Conservation (phyloP, 768 basidiomycete species). For the Suillus occidentalis region DNA sequence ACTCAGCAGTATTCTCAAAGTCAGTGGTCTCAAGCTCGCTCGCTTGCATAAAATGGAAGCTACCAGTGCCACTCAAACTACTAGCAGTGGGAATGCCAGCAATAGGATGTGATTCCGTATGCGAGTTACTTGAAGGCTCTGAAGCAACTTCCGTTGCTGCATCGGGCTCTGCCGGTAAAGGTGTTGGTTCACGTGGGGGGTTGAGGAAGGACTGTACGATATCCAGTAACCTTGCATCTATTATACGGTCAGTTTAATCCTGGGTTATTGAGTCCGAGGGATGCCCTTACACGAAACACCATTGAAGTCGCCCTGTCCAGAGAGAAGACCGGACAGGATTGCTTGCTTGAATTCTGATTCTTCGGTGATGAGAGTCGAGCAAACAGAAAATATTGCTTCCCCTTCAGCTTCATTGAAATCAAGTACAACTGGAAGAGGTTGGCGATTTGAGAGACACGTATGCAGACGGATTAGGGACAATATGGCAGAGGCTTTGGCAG, state of each 20-base stretch:
- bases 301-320: slow-evolving; percentile 57
- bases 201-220: slow-evolving; percentile 55
- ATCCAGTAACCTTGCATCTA: slow-evolving; percentile 63
- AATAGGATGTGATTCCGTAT: slow-evolving; percentile 23
- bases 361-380: slow-evolving; percentile 55
- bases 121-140: slow-evolving; percentile 14
- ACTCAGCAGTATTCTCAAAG: slow-evolving; percentile 55
- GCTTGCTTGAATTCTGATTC: slow-evolving; percentile 50
- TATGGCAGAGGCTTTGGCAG: slow-evolving; percentile 48
- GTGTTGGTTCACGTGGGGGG: slow-evolving; percentile 38
- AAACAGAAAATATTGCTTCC: slow-evolving; percentile 51
- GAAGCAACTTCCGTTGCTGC: slow-evolving; percentile 26
- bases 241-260: slow-evolving; percentile 11
- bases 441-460: slow-evolving; percentile 45
- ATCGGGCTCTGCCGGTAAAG: slow-evolving; percentile 35
- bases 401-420: slow-evolving; percentile 53
- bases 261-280: not conserved
- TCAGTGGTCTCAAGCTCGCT: slow-evolving; percentile 67
- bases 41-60: slow-evolving; percentile 80
- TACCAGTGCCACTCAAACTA: slow-evolving; percentile 41
- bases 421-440: slow-evolving; percentile 42
- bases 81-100: slow-evolving; percentile 38
- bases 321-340: slow-evolving; percentile 55
- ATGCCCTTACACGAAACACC: slow-evolving; percentile 60
- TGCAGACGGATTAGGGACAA: slow-evolving; percentile 62